These are phyloP conservation scores for Cryptococcus sp. DNA, from an alignment of 1,284 basidiomycete species.

Conservation along the genomic window DNA sequence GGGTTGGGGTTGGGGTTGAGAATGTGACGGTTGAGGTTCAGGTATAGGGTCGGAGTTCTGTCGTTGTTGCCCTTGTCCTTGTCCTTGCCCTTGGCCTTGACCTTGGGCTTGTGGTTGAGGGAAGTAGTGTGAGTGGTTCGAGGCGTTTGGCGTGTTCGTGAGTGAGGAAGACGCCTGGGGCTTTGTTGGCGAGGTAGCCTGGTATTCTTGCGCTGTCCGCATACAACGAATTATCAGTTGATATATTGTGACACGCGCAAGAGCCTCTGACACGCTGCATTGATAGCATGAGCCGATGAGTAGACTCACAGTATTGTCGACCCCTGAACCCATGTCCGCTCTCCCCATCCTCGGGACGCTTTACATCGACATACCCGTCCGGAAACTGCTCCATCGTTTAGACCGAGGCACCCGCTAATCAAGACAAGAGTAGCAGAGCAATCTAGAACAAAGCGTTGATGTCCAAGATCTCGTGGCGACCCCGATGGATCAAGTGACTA, in stretches of 20 bases:
- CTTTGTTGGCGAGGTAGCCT: conserved; percentile 21
- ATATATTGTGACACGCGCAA: neutral
- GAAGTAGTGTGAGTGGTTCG: neutral
- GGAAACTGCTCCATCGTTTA: conserved; percentile 19
- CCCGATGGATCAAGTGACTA: no score
- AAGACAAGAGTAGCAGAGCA: neutral
- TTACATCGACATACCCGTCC: conserved; percentile 27
- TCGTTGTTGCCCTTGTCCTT: neutral
- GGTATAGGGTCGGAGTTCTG: neutral
- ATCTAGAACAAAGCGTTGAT: neutral
- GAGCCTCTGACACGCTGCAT: neutral
- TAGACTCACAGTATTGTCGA: conserved; percentile 23
- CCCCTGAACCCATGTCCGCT: conserved; percentile 11
- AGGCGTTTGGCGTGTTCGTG: conserved; percentile 2
- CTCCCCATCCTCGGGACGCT: conserved; percentile 18
- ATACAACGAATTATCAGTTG: neutral
- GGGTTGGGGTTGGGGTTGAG: neutral
- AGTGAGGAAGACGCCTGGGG: conserved; percentile 17
- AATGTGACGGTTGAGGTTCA: neutral
- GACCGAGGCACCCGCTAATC: neutral
- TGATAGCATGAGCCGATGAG: neutral
- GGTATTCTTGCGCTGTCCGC: conserved; percentile 16
- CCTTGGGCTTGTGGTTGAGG: neutral
- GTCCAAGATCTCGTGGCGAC: neutral
- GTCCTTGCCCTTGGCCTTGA: no score